Conservation (phyloP, 257 asterid species). For the Galeopsis tetrahit region DNA sequence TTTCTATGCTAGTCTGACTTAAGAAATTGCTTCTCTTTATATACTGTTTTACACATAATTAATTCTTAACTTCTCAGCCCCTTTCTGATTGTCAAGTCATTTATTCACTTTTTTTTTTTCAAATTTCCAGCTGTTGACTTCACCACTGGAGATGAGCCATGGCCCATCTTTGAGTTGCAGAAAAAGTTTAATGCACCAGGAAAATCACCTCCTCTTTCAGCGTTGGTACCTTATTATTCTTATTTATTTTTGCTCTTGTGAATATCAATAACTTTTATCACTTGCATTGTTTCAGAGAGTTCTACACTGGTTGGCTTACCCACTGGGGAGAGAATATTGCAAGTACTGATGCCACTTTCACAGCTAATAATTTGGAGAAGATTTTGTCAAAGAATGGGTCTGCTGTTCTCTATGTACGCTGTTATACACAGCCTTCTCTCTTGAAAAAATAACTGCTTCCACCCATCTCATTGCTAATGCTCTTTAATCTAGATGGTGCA, state of each 20-base stretch:
- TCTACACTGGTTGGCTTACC: constrained; percentile 98
- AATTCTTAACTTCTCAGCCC: no score
- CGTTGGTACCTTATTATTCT: constrained; percentile 55
- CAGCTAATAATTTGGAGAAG: constrained; percentile 74
- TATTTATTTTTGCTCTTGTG: neutral
- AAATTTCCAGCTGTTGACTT: constrained; percentile 78
- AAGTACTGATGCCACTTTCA: constrained; percentile 71
- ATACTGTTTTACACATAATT: constrained; percentile 5
- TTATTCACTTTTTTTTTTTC: neutral
- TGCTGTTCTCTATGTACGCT: constrained; percentile 87
- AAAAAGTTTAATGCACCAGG: constrained; percentile 86
- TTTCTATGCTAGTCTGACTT: constrained; percentile 21
- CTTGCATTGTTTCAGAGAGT: constrained; percentile 64
- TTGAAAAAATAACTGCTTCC: constrained; percentile 28
- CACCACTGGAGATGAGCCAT: constrained; percentile 86
- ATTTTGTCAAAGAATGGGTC: constrained; percentile 85
- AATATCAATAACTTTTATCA: constrained; percentile 24
- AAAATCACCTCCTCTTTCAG: constrained; percentile 89
- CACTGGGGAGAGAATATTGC: constrained; percentile 95
- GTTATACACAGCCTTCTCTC: constrained; percentile 34
- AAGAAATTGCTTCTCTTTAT: neutral
- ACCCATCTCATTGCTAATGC: constrained; percentile 19
- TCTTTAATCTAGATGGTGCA: constrained; percentile 76
- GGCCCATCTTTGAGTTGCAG: constrained; percentile 83
- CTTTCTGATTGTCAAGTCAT: constrained; percentile 12